Conservation (phyloP, 345 rosid species). For the Populus pruinosa region DNA sequence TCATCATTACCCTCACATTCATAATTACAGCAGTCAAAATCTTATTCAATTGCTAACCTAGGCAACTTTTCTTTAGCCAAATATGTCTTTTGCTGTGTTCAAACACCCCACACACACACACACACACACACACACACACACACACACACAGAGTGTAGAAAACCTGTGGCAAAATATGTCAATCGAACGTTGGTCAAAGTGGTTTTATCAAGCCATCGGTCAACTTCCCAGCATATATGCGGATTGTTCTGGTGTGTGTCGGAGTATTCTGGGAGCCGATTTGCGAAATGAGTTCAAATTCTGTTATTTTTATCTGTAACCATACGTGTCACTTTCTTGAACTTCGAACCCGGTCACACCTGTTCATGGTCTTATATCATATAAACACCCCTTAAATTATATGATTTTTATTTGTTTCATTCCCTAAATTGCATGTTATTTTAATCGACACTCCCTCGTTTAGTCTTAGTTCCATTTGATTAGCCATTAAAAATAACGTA, state of each 20-base stretch:
- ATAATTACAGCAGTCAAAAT: not conserved
- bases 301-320: no score
- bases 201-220: no score
- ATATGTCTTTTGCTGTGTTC: not conserved
- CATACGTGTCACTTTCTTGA: not conserved
- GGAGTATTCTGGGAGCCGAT: not conserved
- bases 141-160: no score
- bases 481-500: not conserved
- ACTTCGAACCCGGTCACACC: not conserved
- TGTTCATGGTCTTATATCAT: not conserved
- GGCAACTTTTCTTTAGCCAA: not conserved
- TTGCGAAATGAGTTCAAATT: no score
- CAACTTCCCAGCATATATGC: not conserved
- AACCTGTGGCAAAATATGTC: no score
- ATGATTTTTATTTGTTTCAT: no score
- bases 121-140: no score
- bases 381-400: no score
- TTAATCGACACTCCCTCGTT: not conserved
- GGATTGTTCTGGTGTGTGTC: not conserved
- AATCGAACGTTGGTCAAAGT: no score
- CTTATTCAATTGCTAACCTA: not conserved
- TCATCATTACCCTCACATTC: constrained; percentile 6
- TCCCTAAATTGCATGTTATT: no score
- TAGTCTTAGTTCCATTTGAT: not conserved
- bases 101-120: no score